Evolutionary conservation across 306 rosid species (phyloP), one percentile per base, ranked within the genome.

Genomic region (Albizia julibrissin): DNA sequence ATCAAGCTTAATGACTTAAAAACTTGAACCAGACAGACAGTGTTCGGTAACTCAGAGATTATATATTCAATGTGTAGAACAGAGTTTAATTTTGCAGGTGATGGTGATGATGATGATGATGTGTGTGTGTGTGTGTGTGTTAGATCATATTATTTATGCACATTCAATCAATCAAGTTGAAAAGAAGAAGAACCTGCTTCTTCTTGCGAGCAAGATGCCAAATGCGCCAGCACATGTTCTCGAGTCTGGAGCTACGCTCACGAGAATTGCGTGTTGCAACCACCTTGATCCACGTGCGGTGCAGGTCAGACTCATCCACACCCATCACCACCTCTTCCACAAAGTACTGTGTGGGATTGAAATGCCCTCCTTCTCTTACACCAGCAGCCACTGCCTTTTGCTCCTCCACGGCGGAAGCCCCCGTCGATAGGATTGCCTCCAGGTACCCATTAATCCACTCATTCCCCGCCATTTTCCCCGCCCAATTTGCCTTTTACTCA

Each of bases 211-310:
- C 83, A 77, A 94, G 98, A 43, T 94, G 97, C 98, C 98, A 94
- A 87, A 94, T 94, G 66, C 98, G 93, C 98, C 98, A 94, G 85
- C 98, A 94, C 98, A 94, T 94, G 34, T 94, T 94, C 93, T 94
- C 98, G 19, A 92, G 89, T 86, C 98, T 89, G 11, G 97, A 92
- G 83, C 98, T 90, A 1, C 98, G 89, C 79, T 94, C 98, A 18
- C 97, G 94, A 13, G 93, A 90, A 81, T 92, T 91, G 80, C 98
- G 91, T 6, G 98, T 94, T 16, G 98, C 98, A 49, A 94, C 97
- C 54, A 94, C 98, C 58, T 94, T 94, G 80, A 94, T 88, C 98
- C 98, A 94, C 9, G 98, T 94, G 2, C 98, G 91, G 79, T 94
- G 87, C 26, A 94, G 82, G 82, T 94, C 98, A 12, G 97, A 91